Evolutionary conservation across 176 grass and related monocot species (phyloP).

Genomic region (Alloteropsis semialata): DNA sequence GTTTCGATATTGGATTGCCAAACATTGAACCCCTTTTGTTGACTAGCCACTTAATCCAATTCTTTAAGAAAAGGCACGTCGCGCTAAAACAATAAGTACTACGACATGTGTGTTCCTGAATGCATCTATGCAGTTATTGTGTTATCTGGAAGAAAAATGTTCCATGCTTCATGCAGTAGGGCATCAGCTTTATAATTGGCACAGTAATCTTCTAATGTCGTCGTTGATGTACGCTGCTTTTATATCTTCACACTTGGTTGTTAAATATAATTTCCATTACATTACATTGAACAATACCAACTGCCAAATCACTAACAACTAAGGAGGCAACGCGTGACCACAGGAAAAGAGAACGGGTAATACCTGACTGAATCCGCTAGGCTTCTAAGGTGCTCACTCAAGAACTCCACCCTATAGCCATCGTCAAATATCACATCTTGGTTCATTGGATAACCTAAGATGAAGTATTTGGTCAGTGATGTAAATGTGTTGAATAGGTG

Average conservation of each 20-base stretch:
- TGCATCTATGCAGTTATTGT: not conserved
- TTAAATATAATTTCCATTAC: not conserved
- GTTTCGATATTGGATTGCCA: not conserved
- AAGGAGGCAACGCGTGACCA: not conserved
- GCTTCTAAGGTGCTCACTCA: constrained; percentile 32
- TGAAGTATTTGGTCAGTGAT: not conserved
- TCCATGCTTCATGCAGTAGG: not conserved
- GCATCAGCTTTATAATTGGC: not conserved
- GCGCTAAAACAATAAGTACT: not conserved
- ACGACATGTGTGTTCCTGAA: not conserved
- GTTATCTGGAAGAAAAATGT: not conserved
- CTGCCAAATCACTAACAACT: not conserved
- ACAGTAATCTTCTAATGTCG: not conserved
- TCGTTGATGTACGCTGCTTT: not conserved
- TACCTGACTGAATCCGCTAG: constrained; percentile 36
- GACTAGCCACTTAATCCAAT: not conserved
- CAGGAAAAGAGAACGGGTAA: not conserved
- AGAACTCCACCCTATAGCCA: constrained; percentile 30
- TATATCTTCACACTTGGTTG: not conserved
- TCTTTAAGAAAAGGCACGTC: not conserved
- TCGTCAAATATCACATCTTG: constrained; percentile 37
- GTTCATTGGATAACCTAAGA: constrained; percentile 28
- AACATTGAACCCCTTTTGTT: not conserved
- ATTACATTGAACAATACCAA: not conserved
- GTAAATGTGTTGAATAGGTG: not conserved